A percentile compares a stretch with the other conserved stretches of the same genome.
phyloP scores from a whole-genome alignment of 345 rosid species.

The Zanthoxylum bungeanum region DNA sequence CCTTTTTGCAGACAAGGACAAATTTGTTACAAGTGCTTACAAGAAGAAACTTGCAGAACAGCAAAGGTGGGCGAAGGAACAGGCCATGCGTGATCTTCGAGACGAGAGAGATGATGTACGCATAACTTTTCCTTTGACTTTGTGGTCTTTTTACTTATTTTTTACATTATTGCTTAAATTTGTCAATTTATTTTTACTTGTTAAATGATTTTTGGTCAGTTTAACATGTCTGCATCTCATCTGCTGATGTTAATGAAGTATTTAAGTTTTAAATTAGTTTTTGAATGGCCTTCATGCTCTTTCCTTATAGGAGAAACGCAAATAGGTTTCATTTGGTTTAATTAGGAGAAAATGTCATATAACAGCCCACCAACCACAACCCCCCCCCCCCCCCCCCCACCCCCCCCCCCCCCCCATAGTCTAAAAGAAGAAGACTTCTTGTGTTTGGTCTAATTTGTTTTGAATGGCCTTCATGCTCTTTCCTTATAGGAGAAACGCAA shows the following conservation, averaged over 20 bases:
- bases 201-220: not conserved
- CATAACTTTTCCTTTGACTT: slow-evolving; percentile 11
- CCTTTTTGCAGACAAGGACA: slow-evolving; percentile 81
- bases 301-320: not conserved
- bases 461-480: not conserved
- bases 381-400: too few relatives aligned
- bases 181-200: not conserved
- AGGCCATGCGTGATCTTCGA: slow-evolving; percentile 58
- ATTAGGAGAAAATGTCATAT: not conserved
- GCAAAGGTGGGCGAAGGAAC: slow-evolving; percentile 73
- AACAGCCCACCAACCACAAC: too few relatives aligned
- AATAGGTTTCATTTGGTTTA: not conserved
- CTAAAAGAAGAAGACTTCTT: too few relatives aligned
- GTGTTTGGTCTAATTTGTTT: too few relatives aligned
- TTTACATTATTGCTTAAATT: not conserved
- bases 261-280: not conserved
- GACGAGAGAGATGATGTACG: slow-evolving; percentile 95
- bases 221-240: not conserved
- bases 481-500: not conserved
- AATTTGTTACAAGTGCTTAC: slow-evolving; percentile 72
- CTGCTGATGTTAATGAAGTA: not conserved
- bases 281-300: not conserved
- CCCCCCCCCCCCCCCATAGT: too few relatives aligned
- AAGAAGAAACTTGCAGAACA: slow-evolving; percentile 88
- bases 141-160: not conserved